A percentile compares a stretch with the other conserved stretches of the same genome.
Conservation (phyloP, 345 rosid species). For the Eucalyptus pauciflora region DNA sequence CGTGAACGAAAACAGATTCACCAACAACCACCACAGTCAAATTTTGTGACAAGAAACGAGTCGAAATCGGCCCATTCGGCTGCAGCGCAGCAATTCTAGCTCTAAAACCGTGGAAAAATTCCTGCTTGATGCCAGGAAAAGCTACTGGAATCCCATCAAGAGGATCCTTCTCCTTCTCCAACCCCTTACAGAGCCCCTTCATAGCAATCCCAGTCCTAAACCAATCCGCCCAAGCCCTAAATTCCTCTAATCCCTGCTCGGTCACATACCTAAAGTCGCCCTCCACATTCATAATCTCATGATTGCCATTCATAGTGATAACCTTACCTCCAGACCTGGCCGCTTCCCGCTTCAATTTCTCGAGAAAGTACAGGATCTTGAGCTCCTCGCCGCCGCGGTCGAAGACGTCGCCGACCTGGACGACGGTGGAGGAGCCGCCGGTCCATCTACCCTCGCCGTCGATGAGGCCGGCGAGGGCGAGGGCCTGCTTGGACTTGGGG, state of each 20-base stretch:
- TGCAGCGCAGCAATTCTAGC: slow-evolving; percentile 77
- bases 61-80: slow-evolving; percentile 65
- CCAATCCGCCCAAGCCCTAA: slow-evolving; percentile 71
- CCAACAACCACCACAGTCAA: slow-evolving; percentile 75
- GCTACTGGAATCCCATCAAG: slow-evolving; percentile 51
- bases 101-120: slow-evolving; percentile 33
- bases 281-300: slow-evolving; percentile 88
- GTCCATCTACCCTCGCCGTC: slow-evolving; percentile 56
- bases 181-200: slow-evolving; percentile 44
- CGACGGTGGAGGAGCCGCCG: slow-evolving; percentile 66
- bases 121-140: slow-evolving; percentile 29
- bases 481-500: slow-evolving; percentile 51
- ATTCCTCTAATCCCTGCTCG: slow-evolving; percentile 49
- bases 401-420: slow-evolving; percentile 81
- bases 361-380: slow-evolving; percentile 65
- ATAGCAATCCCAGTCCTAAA: slow-evolving; percentile 49
- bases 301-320: slow-evolving; percentile 84
- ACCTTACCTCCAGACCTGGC: slow-evolving; percentile 48
- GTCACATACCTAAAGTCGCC: slow-evolving; percentile 76
- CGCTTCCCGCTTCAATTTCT: slow-evolving; percentile 70
- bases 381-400: slow-evolving; percentile 89
- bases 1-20: slow-evolving; percentile 80
- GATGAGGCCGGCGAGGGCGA: slow-evolving; percentile 60
- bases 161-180: slow-evolving; percentile 39
- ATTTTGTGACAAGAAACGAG: slow-evolving; percentile 49